These are phyloP conservation scores for Lentithecium fluviatile DNA, from an alignment of 495 filamentous ascomycete species.

Conservation along the genomic window DNA sequence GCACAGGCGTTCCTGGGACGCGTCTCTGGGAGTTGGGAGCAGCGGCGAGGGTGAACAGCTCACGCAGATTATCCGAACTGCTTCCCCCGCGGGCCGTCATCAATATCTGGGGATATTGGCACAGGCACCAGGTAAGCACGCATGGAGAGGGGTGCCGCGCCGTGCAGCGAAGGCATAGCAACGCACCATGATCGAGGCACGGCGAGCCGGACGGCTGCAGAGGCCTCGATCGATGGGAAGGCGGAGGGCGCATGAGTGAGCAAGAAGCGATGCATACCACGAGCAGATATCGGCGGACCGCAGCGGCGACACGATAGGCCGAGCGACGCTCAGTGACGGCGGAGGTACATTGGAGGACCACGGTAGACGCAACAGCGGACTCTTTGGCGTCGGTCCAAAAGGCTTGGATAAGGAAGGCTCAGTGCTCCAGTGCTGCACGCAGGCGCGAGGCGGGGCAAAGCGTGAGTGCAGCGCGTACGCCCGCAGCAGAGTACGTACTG, in stretches of 20 bases:
- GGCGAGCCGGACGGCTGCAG: conserved; percentile 11
- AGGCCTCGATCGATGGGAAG: conserved; percentile 13
- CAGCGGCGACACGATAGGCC: conserved; percentile 17
- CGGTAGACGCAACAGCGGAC: conserved; percentile 5
- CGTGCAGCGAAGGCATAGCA: conserved; percentile 14
- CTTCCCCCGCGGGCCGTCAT: conserved; percentile 2
- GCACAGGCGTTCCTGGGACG: conserved; percentile 32
- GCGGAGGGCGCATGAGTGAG: conserved; percentile 7
- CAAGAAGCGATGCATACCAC: conserved; percentile 6
- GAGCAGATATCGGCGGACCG: conserved; percentile 8
- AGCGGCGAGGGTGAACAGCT: conserved; percentile 20
- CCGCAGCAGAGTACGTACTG: too few relatives aligned
- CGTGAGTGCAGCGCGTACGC: not conserved
- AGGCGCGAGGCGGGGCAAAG: not conserved
- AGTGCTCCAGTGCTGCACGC: not conserved
- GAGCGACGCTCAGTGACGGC: conserved; percentile 10
- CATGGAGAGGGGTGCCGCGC: not conserved
- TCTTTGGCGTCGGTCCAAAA: conserved; percentile 27
- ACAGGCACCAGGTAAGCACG: not conserved
- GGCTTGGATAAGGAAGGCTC: conserved; percentile 27
- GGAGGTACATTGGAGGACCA: conserved; percentile 21
- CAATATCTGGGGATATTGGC: conserved; percentile 28
- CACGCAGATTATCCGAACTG: conserved; percentile 30
- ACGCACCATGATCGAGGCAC: conserved; percentile 10
- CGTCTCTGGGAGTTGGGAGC: conserved; percentile 3